These are phyloP conservation scores for Exophiala aquamarina DNA, from an alignment of 2,329 filamentous ascomycete genomes.

Conservation along the genomic window DNA sequence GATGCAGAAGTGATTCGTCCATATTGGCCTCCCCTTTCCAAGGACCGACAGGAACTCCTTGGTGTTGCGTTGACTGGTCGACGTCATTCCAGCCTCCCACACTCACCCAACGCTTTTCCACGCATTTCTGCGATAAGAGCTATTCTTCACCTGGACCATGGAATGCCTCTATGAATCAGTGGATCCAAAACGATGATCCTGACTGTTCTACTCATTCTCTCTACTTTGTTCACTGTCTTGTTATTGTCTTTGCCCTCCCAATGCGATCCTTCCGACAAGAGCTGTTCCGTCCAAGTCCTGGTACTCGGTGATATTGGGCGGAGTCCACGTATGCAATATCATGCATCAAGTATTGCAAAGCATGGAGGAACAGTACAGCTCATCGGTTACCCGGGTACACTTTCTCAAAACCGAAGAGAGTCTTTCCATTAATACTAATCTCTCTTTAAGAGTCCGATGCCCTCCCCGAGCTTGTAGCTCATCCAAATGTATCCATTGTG, in stretches of 20 bases:
- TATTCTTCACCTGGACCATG: no score
- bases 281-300: constrained; percentile 71
- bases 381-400: constrained; percentile 78
- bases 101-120: no score
- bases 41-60: background rate
- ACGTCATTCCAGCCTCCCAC: constrained; percentile 4
- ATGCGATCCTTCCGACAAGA: constrained; percentile 26
- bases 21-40: background rate
- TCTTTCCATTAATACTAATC: constrained; percentile 8
- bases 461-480: constrained; percentile 72
- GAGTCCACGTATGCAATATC: constrained; percentile 97
- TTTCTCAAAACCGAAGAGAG: background rate
- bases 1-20: background rate
- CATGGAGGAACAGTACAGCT: constrained; percentile 78
- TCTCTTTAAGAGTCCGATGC: constrained; percentile 67
- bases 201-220: constrained; percentile 38
- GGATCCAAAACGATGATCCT: constrained; percentile 27
- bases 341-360: constrained; percentile 86
- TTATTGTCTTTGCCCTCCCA: constrained; percentile 55
- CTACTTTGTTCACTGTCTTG: constrained; percentile 50
- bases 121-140: no score
- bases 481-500: constrained; percentile 68
- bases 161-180: background rate
- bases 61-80: background rate
- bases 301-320: constrained; percentile 94